Evolutionary conservation across 2,329 filamentous ascomycete genomes (phyloP).

Genomic region (Scytalidium lignicola): DNA sequence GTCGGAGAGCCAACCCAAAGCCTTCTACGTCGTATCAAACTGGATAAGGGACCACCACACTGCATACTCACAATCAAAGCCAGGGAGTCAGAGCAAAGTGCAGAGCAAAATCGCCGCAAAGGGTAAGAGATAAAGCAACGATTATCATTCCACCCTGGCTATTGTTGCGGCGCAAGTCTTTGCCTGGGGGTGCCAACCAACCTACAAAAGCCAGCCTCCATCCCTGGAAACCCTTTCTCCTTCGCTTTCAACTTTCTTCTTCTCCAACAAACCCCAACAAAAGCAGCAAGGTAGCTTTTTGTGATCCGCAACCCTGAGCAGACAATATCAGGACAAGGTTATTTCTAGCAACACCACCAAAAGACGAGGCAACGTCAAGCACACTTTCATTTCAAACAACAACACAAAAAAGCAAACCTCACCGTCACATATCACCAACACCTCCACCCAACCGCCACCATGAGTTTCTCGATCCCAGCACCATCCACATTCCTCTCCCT

Average conservation of each 20-base stretch:
- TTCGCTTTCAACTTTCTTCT: conserved; percentile 2
- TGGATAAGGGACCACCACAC: conserved; percentile 8
- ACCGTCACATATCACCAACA: too few relatives aligned
- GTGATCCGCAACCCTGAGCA: conserved; percentile 8
- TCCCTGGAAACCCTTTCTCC: conserved; percentile 1
- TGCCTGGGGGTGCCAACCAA: conserved; percentile 5
- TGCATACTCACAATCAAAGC: background rate
- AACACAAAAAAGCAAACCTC: background rate
- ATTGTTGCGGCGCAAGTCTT: conserved; percentile 11
- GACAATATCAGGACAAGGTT: too few relatives aligned
- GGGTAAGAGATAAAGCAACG: too few relatives aligned
- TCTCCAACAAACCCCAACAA: conserved; percentile 3
- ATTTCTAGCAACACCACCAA: too few relatives aligned
- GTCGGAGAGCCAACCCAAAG: conserved; percentile 4
- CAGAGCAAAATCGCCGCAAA: background rate
- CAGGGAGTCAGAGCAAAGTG: background rate
- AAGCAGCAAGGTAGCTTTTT: conserved; percentile 3
- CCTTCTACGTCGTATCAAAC: background rate
- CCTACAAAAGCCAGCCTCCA: conserved; percentile 5
- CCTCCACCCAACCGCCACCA: background rate
- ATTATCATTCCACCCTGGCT: background rate
- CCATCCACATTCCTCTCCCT: conserved; percentile 21
- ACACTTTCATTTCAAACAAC: background rate
- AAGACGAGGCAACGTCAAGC: background rate
- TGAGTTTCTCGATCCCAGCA: conserved; percentile 2